Evolutionary conservation across 768 basidiomycete species (phyloP), one percentile per base, ranked within the genome.

Genomic region (Daedaleopsis nitida): DNA sequence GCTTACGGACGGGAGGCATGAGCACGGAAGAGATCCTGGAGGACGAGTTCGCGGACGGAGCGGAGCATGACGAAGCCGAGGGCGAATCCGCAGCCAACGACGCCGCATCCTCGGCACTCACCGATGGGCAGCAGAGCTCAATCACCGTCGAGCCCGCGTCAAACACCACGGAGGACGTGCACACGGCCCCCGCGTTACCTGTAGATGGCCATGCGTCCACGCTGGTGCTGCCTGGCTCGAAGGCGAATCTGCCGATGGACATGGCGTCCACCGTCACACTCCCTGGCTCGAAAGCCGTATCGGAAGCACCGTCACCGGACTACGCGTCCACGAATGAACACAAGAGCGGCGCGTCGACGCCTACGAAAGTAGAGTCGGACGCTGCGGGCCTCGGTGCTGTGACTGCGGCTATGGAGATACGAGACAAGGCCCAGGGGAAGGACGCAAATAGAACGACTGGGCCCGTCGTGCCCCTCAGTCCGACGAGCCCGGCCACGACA

Each of bases 1-100:
- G 87, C 65, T 71, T 81, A 55, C 81, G 81, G 66, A 86, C 87
- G 6, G 86, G 84, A 16, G 74, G 72, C 13, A 75, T 79, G 35
- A 75, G 85, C 50, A 74, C 77, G n/a, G 72, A 71, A 32, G 72
- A 75, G 21, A 59, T 48, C 59, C 68, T 65, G 11, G 74, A 72
- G 4, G 73, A 74, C 32, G 77, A 78, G n/a, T 73, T 72, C 53
- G 59, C n/a, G 0, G 63, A 63, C 3, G 64, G 59, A 6, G 67
- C 57, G 51, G 52, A 55, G 34, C 60, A 55, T 13, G 35, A 35
- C 35, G 59, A 64, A 48, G 27, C 44, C 44, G 58, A 42, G 39
- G 59, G 55, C 34, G 52, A 37, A 35, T 54, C 52, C 45, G 37
- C 27, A 32, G 17, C 34, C 34, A 63, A 69, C 35, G 66, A 70